Evolutionary conservation across 768 basidiomycete genomes (phyloP), one percentile per base, ranked within the genome.

Genomic region (Phlebiopsis flavidoalba): DNA sequence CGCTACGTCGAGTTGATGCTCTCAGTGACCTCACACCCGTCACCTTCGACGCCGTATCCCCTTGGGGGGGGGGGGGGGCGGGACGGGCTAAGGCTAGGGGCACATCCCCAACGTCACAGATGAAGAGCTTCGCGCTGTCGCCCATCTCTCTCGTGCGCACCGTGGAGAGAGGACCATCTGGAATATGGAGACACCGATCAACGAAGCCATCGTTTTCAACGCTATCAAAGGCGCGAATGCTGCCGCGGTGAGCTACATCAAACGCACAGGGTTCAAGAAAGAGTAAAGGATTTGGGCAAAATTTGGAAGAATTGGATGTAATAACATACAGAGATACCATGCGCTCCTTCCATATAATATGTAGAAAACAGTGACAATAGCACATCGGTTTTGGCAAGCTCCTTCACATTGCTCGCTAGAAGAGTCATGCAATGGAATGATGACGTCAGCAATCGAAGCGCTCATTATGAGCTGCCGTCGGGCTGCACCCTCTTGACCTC

Each of bases 101-200:
- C n/a, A n/a, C 40, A 70, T 70, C 58, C 63, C 65, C n/a, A 56
- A 67, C 19, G 71, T 67, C 45, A 69, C 64, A 33, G 68, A 71
- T 63, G 71, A 66, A 46, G 65, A 70, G 49, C 60, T 72, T 17
- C 63, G 65, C 12, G 50, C 55, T n/a, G 71, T 72, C 53, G 71
- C 71, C 0, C 60, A 62, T 59, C 63, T 69, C 14, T 63, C 71
- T 21, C 69, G 68, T 55, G 65, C 68, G 5, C 62, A 64, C 21
- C 26, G 6, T n/a, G 63, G 62, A 45, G 71, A 72, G 67, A n/a
- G n/a, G n/a, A 72, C 71, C 31, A 72, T 72, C 55, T 72, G 71
- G 71, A 72, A 72, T 45, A 64, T 72, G 62, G 68, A 70, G 63
- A 60, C 62, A 22, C 60, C 69, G 11, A 69, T 72, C 57, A 70